A percentile compares a stretch with the other conserved stretches of the same genome.
These are phyloP conservation scores for Ciborinia camelliae DNA, from an alignment of 2,329 filamentous ascomycete genomes.

Conservation along the genomic window DNA sequence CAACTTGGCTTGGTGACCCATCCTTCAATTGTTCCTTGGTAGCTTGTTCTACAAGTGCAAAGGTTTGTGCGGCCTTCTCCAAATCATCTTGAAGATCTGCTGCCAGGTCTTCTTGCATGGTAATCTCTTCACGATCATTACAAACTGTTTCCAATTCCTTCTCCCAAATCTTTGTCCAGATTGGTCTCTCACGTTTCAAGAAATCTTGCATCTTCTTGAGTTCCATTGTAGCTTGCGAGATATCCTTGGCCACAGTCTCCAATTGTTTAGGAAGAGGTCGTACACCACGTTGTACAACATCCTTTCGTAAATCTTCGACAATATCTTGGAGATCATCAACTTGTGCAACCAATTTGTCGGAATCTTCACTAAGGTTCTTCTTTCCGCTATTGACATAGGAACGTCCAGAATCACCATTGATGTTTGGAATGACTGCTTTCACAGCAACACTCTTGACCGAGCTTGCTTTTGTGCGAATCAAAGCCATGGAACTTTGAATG, in stretches of 20 bases:
- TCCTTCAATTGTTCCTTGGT: conserved; percentile 97
- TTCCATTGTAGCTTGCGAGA: conserved; percentile 75
- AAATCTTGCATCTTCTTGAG: conserved; percentile 93
- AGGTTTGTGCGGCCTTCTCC: conserved; percentile 90
- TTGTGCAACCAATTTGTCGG: conserved; percentile 82
- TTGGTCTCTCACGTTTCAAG: conserved; percentile 84
- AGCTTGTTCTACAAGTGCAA: conserved; percentile 91
- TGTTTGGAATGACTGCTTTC: conserved; percentile 66
- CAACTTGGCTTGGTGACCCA: conserved; percentile 50
- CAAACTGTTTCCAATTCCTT: conserved; percentile 94
- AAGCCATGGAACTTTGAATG: conserved; percentile 81
- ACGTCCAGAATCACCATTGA: conserved; percentile 76
- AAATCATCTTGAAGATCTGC: conserved; percentile 91
- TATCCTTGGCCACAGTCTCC: conserved; percentile 84
- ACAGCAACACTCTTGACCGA: conserved; percentile 74
- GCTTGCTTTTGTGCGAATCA: conserved; percentile 75
- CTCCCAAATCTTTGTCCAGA: conserved; percentile 99
- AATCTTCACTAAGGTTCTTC: conserved; percentile 81
- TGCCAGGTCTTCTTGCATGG: conserved; percentile 92
- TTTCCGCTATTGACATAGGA: conserved; percentile 82
- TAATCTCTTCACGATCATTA: conserved; percentile 90
- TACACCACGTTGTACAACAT: conserved; percentile 90
- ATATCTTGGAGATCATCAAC: conserved; percentile 97
- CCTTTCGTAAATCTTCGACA: conserved; percentile 94
- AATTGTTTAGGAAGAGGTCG: conserved; percentile 87